Percentiles rank a stretch among this genome's conserved stretches.
Conservation (phyloP, 495 filamentous ascomycete species). For the Trypethelium eluteriae region DNA sequence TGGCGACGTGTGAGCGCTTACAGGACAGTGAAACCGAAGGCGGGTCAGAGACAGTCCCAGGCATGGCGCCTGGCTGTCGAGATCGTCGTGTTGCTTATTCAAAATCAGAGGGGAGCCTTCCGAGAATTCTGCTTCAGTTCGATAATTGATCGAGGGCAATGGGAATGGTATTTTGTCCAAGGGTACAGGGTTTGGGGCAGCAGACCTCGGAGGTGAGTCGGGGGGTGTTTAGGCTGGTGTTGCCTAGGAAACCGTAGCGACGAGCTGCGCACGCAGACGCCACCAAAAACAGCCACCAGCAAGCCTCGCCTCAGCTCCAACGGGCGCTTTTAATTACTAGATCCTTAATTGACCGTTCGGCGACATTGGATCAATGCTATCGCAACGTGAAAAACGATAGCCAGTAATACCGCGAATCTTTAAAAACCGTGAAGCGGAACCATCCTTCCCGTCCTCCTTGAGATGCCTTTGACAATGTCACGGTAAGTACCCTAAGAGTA, state of each 20-base stretch:
- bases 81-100: background rate
- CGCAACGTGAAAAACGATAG: too few relatives aligned
- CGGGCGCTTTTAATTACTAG: too few relatives aligned
- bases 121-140: background rate
- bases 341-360: too few relatives aligned
- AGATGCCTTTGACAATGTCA: too few relatives aligned
- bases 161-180: background rate
- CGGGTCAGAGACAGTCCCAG: constrained; percentile 51
- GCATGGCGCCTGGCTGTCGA: constrained; percentile 43
- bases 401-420: too few relatives aligned
- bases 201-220: background rate
- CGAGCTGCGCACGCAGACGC: too few relatives aligned
- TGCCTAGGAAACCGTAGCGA: background rate
- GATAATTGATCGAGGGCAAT: background rate
- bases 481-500: too few relatives aligned
- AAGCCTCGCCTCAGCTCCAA: background rate
- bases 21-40: constrained; percentile 59
- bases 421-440: too few relatives aligned
- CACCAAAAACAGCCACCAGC: background rate
- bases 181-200: constrained; percentile 1
- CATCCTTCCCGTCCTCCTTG: too few relatives aligned
- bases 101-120: background rate
- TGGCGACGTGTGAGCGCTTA: constrained; percentile 32
- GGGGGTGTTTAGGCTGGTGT: background rate
- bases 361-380: too few relatives aligned